Conservation (phyloP, 2,329 filamentous ascomycete genomes). For the Teratosphaeria pseudoeucalypti region DNA sequence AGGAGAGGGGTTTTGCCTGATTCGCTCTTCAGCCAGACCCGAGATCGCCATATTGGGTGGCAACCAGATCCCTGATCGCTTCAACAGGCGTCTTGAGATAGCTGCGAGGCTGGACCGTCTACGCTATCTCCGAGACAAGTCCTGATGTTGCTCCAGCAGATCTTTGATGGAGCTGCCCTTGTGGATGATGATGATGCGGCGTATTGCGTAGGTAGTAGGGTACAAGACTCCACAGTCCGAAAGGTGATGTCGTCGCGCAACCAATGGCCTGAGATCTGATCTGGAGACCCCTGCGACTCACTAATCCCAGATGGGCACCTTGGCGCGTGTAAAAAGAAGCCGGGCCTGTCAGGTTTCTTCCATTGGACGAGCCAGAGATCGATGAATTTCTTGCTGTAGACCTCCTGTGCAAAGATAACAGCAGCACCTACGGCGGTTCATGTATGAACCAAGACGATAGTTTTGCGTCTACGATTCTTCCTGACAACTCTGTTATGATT, state of each 20-base stretch:
- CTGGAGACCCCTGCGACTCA: neutral
- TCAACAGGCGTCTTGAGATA: neutral
- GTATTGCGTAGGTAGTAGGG: too few relatives aligned
- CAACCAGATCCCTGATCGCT: neutral
- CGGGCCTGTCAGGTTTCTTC: neutral
- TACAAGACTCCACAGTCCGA: too few relatives aligned
- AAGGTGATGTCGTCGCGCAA: neutral
- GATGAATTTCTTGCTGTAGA: neutral
- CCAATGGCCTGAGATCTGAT: neutral
- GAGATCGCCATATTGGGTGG: neutral
- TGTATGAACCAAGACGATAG: neutral
- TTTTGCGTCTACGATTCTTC: neutral
- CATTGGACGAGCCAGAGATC: neutral
- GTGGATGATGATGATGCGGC: neutral
- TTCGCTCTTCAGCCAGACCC: conserved; percentile 3
- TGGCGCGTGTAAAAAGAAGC: neutral
- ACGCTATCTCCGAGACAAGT: neutral
- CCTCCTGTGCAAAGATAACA: neutral
- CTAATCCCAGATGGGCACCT: neutral
- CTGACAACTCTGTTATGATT: neutral
- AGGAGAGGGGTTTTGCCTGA: conserved; percentile 8
- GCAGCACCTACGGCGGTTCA: neutral
- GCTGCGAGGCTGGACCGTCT: neutral
- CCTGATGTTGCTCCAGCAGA: neutral
- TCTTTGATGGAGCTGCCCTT: neutral